Base-by-base conservation (phyloP, 2,329 filamentous ascomycete genomes). In the Rhynchosporium secalis region DNA sequence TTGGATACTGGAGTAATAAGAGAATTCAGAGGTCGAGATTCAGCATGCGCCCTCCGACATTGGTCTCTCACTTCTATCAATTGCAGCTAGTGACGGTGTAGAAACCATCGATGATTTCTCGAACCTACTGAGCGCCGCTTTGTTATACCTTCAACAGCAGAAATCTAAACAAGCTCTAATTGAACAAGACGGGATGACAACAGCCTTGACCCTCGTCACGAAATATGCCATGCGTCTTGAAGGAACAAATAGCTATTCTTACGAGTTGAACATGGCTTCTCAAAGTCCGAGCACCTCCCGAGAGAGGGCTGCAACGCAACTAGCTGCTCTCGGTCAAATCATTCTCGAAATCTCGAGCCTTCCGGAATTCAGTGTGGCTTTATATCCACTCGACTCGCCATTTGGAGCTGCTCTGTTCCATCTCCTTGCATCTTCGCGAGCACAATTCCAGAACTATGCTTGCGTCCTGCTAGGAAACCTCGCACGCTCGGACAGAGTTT, bases 341-440 rank as follows among this genome's bases (percentile, higher is more conserved):
- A 20, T 52, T 52, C 10, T n/a, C 12, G 49, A 52, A 6, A 38
- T 13, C 2, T 52, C 49, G 13, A 52, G 13, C 28, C 10, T 52
- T 13, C 49, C 10, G 3, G 49, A 52, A n/a, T 52, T 52, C 13
- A n/a, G 10, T 7, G 12, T n/a, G 38, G 49, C 31, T 6, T 10
- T 52, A 38, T 52, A 52, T 52, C 49, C 49, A 20, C 15, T 52
- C 4, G 49, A 52, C 31, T 52, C 49, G 5, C 49, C n/a, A n/a
- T 38, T 52, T 52, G 49, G 49, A 26, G 31, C 49, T 10, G 38
- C 49, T 52, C 49, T 52, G 6, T 1, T 52, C 6, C 49, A 38
- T 15, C 31, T 52, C 3, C 49, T 52, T 6, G 5, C 10, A 9
- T 52, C 49, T 7, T 52, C 49, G 1, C 5, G 49, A 7, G 3